phyloP scores from a whole-genome alignment of 768 basidiomycete genomes.

The Hysterangium stoloniferum region DNA sequence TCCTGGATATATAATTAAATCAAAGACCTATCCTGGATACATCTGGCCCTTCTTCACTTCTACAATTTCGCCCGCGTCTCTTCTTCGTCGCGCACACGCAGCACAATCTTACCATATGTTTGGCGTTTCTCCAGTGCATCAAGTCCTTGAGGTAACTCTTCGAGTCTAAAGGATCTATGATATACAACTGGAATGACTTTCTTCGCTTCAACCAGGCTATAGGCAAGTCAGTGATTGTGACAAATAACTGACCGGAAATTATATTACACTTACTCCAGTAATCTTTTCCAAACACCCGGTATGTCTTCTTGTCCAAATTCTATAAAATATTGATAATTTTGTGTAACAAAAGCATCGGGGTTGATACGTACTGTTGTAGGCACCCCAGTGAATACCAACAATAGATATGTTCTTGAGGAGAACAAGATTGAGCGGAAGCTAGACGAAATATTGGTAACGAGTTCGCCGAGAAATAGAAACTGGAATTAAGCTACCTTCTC shows the following conservation, averaged over 20 bases:
- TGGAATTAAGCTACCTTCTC: conserved; percentile 51
- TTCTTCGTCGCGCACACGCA: conserved; percentile 52
- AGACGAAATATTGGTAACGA: conserved; percentile 5
- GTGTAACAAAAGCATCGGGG: background rate
- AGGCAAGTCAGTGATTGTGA: background rate
- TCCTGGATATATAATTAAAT: too few relatives aligned
- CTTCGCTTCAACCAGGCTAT: conserved; percentile 62
- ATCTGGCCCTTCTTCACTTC: too few relatives aligned
- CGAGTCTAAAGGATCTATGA: conserved; percentile 59
- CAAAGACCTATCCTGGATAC: too few relatives aligned
- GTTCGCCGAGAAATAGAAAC: conserved; percentile 13
- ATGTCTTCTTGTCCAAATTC: conserved; percentile 60
- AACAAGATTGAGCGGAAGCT: conserved; percentile 74
- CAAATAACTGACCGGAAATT: too few relatives aligned
- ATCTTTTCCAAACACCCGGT: conserved; percentile 61
- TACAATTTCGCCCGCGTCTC: conserved; percentile 29
- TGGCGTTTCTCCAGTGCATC: conserved; percentile 69
- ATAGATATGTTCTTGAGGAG: conserved; percentile 82
- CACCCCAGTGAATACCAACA: conserved; percentile 84
- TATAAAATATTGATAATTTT: conserved; percentile 21
- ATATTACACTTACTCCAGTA: conserved; percentile 46
- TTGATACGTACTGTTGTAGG: conserved; percentile 51
- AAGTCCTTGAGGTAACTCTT: conserved; percentile 59
- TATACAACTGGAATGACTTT: conserved; percentile 65
- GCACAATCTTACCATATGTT: conserved; percentile 89